These are phyloP conservation scores for Apiotrichum siamense DNA, from an alignment of 1,284 basidiomycete genomes.

Conservation along the genomic window DNA sequence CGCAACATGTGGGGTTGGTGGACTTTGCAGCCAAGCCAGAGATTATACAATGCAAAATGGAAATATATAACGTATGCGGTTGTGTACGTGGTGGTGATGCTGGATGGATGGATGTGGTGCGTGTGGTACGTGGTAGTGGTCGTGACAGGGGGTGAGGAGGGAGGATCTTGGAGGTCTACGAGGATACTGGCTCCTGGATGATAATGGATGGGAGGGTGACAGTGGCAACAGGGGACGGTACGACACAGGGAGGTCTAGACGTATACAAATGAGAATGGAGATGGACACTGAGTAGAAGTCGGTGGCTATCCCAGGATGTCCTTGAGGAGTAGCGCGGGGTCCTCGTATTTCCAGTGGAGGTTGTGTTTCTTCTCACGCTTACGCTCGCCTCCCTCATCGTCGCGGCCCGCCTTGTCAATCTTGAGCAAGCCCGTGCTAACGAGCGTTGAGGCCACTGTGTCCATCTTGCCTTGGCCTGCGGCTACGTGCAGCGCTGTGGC, in stretches of 20 bases:
- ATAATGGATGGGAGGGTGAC: not conserved
- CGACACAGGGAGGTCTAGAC: no score
- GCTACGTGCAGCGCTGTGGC: slow-evolving; percentile 30
- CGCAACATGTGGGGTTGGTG: no score
- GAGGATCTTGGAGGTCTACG: not conserved
- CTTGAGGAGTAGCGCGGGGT: slow-evolving; percentile 44
- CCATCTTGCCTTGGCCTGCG: slow-evolving; percentile 27
- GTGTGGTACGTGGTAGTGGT: not conserved
- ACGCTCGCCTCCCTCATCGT: slow-evolving; percentile 26
- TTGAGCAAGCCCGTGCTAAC: slow-evolving; percentile 33
- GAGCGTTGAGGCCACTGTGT: slow-evolving; percentile 21
- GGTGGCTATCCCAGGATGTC: slow-evolving; percentile 40
- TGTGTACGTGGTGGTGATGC: not conserved
- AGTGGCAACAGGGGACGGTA: no score
- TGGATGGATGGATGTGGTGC: not conserved
- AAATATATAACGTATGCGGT: not conserved
- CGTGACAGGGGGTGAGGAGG: not conserved
- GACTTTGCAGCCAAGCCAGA: no score
- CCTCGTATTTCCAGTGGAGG: slow-evolving; percentile 48
- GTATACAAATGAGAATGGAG: no score
- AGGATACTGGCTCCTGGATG: not conserved
- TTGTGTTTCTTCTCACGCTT: slow-evolving; percentile 42
- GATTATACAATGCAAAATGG: not conserved
- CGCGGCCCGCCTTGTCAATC: slow-evolving; percentile 35
- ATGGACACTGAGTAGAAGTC: not conserved